A percentile compares a stretch with the other conserved stretches of the same genome.
These are phyloP conservation scores for Pichia nanzhaoensis DNA, from an alignment of 805 yeast genomes.

Conservation along the genomic window DNA sequence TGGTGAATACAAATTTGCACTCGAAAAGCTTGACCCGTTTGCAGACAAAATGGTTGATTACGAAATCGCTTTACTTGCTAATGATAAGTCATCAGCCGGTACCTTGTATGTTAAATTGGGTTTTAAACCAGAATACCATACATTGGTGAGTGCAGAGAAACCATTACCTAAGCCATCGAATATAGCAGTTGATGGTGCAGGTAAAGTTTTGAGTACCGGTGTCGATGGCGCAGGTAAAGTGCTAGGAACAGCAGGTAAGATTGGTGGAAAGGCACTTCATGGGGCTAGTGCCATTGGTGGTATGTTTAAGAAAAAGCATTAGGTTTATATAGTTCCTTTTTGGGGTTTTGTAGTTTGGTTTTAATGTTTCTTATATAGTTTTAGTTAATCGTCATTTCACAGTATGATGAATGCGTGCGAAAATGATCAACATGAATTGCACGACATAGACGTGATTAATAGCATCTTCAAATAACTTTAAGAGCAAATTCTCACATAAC, in stretches of 20 bases:
- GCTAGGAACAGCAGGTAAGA: constrained; percentile 41
- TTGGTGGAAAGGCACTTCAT: constrained; percentile 46
- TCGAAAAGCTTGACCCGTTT: constrained; percentile 57
- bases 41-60: constrained; percentile 43
- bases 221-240: constrained; percentile 36
- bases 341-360: background rate
- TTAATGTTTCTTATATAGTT: background rate
- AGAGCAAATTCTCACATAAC: too few species aligned
- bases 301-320: constrained; percentile 25
- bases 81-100: constrained; percentile 56
- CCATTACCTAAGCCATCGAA: constrained; percentile 32
- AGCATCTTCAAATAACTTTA: too few species aligned
- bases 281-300: constrained; percentile 33
- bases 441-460: too few species aligned
- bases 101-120: constrained; percentile 47
- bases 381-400: too few species aligned
- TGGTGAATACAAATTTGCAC: constrained; percentile 54
- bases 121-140: constrained; percentile 67
- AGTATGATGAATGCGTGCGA: too few species aligned
- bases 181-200: constrained; percentile 41
- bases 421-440: too few species aligned
- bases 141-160: constrained; percentile 34
- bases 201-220: constrained; percentile 38
- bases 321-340: background rate
- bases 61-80: constrained; percentile 41